A percentile compares a stretch with the other conserved stretches of the same genome.
Conservation (phyloP, 2,329 filamentous ascomycete species). For the Microsporum canis region DNA sequence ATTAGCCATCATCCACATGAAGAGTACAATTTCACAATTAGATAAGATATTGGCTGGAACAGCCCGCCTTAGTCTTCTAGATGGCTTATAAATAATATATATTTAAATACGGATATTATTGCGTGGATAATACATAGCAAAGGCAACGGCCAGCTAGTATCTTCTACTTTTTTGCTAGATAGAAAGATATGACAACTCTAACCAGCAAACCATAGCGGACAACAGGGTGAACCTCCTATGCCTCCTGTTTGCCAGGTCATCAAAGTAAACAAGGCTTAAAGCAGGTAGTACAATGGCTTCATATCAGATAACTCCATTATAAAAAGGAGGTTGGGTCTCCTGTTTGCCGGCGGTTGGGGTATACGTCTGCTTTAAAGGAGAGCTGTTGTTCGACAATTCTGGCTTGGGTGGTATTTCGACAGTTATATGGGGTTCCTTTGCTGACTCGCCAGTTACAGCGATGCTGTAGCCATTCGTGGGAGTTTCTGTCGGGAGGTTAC, state of each 20-base stretch:
- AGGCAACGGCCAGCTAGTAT: background rate
- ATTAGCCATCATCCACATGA: background rate
- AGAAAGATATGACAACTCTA: background rate
- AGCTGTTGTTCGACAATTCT: background rate
- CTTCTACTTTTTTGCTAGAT: background rate
- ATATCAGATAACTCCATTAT: slow-evolving; percentile 4
- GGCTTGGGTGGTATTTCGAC: background rate
- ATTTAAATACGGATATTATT: background rate
- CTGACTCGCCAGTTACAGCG: background rate
- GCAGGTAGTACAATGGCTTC: background rate
- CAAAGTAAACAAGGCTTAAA: background rate
- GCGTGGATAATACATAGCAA: background rate
- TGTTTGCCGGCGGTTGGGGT: background rate
- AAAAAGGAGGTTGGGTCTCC: background rate
- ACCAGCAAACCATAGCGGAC: background rate
- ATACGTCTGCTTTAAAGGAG: background rate
- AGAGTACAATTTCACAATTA: background rate
- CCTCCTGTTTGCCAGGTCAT: background rate
- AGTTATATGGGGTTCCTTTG: background rate
- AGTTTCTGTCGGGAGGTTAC: background rate
- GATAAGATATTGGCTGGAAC: background rate
- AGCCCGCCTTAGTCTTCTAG: background rate
- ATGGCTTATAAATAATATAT: background rate
- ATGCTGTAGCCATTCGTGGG: background rate
- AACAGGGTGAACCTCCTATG: background rate